phyloP scores from a whole-genome alignment of 2,329 filamentous ascomycete species.

The Cladosporium sp. region DNA sequence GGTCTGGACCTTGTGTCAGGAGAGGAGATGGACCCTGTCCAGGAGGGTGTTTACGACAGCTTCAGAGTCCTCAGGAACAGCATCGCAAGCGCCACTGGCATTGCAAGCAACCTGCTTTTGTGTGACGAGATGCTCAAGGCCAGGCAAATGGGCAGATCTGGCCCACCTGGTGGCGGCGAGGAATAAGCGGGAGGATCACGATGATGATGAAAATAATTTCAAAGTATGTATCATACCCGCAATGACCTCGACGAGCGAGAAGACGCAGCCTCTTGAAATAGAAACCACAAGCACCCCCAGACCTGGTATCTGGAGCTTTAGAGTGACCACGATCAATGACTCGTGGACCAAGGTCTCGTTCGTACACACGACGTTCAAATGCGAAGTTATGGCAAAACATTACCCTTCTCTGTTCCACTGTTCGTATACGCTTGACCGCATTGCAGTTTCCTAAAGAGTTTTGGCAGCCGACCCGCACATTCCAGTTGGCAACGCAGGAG shows the following conservation, averaged over 20 bases:
- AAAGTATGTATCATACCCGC: slow-evolving; percentile 20
- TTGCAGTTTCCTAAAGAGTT: slow-evolving; percentile 3
- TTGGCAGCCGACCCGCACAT: background rate
- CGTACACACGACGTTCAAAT: slow-evolving; percentile 20
- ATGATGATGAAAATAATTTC: slow-evolving; percentile 19
- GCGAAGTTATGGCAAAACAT: slow-evolving; percentile 15
- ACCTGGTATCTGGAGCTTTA: background rate
- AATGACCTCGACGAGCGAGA: slow-evolving; percentile 17
- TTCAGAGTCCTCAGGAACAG: slow-evolving; percentile 94
- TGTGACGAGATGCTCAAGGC: slow-evolving; percentile 98
- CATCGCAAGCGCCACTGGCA: slow-evolving; percentile 89
- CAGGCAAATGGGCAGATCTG: slow-evolving; percentile 74
- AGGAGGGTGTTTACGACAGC: slow-evolving; percentile 92
- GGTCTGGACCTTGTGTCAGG: slow-evolving; percentile 85
- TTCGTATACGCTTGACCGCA: background rate
- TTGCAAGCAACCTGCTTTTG: slow-evolving; percentile 90
- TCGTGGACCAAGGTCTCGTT: slow-evolving; percentile 4
- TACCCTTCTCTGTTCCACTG: background rate
- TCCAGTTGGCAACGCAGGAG: slow-evolving; percentile 1
- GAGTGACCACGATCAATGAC: background rate
- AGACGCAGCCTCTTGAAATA: background rate
- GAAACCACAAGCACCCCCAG: background rate
- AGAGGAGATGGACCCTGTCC: slow-evolving; percentile 90
- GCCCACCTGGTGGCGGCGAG: slow-evolving; percentile 35
- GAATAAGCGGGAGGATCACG: slow-evolving; percentile 18